Evolutionary conservation across 768 basidiomycete genomes (phyloP).

Genomic region (Coprinopsis marcescibilis): DNA sequence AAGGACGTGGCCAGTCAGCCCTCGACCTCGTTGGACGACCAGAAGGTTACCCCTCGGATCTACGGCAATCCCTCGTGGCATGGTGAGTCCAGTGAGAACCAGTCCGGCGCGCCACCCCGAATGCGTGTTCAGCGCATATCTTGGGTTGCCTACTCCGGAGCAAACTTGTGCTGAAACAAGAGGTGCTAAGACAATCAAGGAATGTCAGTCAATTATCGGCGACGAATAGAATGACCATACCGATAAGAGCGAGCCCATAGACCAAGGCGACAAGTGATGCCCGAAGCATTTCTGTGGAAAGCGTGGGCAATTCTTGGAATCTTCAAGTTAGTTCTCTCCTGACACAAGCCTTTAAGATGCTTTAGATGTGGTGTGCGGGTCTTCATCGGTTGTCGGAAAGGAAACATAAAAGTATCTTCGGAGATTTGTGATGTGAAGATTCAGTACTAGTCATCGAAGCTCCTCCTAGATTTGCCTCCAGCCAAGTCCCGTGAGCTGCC

Average conservation of each 20-base stretch:
- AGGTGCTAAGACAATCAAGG: neutral
- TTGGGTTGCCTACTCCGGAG: slow-evolving; percentile 2
- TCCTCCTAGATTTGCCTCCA: too few species aligned
- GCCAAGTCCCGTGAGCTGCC: too few species aligned
- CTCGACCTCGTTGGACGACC: slow-evolving; percentile 1
- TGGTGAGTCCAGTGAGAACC: neutral
- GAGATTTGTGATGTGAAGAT: neutral
- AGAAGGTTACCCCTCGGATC: slow-evolving; percentile 5
- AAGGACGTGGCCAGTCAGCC: slow-evolving; percentile 4
- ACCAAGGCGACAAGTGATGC: neutral
- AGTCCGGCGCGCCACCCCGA: neutral
- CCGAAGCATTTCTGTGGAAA: neutral
- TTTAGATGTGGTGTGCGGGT: neutral
- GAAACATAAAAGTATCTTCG: neutral
- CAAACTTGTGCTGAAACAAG: neutral
- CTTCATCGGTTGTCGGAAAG: neutral
- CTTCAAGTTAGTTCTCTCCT: neutral
- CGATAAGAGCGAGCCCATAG: neutral
- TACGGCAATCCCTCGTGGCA: slow-evolving; percentile 1
- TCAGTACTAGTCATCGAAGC: too few species aligned
- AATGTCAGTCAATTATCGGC: too few species aligned
- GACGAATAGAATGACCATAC: neutral
- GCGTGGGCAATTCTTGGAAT: neutral
- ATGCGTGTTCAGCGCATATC: neutral
- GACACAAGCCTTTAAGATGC: neutral